Percentiles rank a stretch among this genome's conserved stretches.
Conservation (phyloP, 148 eudicot species). For the Diospyros kaki region DNA sequence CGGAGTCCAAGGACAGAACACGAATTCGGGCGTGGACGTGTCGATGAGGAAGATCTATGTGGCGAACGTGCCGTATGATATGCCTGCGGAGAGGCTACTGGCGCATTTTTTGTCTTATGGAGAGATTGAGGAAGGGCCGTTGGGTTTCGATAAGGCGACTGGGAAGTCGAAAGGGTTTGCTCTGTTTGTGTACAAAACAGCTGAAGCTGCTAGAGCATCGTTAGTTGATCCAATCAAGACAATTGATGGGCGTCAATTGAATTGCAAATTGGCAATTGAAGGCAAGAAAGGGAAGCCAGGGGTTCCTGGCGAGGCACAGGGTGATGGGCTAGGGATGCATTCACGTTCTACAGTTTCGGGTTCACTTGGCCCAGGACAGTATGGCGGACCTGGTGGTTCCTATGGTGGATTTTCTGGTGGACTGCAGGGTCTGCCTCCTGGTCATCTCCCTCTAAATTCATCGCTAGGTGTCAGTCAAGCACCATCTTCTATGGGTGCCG, state of each 20-base stretch:
- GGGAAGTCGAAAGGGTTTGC: constrained; percentile 79
- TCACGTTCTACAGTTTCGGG: constrained; percentile 6
- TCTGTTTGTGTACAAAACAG: constrained; percentile 69
- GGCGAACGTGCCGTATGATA: constrained; percentile 62
- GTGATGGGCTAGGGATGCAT: constrained; percentile 25
- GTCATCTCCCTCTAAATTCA: constrained; percentile 36
- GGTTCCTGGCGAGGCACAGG: constrained; percentile 14
- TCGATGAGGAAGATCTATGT: constrained; percentile 66
- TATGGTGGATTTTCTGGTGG: constrained; percentile 48
- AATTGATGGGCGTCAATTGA: constrained; percentile 55
- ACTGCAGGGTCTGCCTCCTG: constrained; percentile 20
- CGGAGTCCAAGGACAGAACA: constrained; percentile 29
- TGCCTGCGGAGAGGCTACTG: constrained; percentile 53
- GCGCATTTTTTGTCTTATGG: constrained; percentile 51
- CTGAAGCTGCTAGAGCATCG: constrained; percentile 51
- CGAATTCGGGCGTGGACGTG: constrained; percentile 22
- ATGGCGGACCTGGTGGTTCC: constrained; percentile 35
- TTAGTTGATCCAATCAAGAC: constrained; percentile 54
- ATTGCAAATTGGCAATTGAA: constrained; percentile 61
- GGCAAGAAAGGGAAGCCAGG: constrained; percentile 60
- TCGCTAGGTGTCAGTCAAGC: constrained; percentile 21
- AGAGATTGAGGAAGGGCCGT: constrained; percentile 77
- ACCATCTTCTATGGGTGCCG: constrained; percentile 27
- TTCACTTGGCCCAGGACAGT: constrained; percentile 21
- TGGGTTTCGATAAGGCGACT: constrained; percentile 74